These are phyloP conservation scores for Apiotrichum siamense DNA, from an alignment of 1,284 basidiomycete genomes.

Conservation along the genomic window DNA sequence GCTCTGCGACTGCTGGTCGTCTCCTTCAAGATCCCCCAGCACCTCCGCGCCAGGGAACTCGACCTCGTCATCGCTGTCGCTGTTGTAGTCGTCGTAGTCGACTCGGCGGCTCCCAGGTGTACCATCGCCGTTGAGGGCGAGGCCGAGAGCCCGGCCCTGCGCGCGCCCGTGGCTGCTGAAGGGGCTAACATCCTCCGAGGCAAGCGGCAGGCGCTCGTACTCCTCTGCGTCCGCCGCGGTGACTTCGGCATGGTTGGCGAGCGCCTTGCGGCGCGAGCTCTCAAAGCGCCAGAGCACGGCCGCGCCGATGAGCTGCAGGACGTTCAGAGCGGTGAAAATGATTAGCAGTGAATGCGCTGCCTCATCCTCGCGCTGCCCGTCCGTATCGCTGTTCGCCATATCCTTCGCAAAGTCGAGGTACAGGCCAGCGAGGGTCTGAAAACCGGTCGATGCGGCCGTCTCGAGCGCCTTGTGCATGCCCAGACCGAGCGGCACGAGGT, in stretches of 20 bases:
- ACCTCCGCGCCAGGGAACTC: background rate
- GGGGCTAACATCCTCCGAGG: conserved; percentile 10
- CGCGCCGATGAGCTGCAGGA: conserved; percentile 56
- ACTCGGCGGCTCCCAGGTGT: no score
- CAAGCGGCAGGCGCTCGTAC: conserved; percentile 24
- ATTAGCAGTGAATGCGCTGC: conserved; percentile 54
- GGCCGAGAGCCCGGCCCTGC: no score
- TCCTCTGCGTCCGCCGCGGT: conserved; percentile 4
- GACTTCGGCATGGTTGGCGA: background rate
- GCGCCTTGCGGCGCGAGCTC: conserved; percentile 20
- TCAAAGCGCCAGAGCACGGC: conserved; percentile 50
- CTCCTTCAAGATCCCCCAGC: background rate
- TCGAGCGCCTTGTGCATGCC: conserved; percentile 73
- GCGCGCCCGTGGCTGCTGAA: background rate
- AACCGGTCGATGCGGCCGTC: conserved; percentile 62
- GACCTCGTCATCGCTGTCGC: conserved; percentile 2
- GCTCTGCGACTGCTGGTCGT: conserved; percentile 7
- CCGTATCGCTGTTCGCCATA: conserved; percentile 16
- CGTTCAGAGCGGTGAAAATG: conserved; percentile 57
- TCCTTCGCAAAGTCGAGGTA: conserved; percentile 53
- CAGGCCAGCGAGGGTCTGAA: conserved; percentile 63
- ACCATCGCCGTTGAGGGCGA: background rate
- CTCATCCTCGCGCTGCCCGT: conserved; percentile 3
- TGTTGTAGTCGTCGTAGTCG: conserved; percentile 9
- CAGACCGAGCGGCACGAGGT: conserved; percentile 69